Evolutionary conservation across 2,329 filamentous ascomycete species (phyloP).

Genomic region (Coniochaeta sp.): DNA sequence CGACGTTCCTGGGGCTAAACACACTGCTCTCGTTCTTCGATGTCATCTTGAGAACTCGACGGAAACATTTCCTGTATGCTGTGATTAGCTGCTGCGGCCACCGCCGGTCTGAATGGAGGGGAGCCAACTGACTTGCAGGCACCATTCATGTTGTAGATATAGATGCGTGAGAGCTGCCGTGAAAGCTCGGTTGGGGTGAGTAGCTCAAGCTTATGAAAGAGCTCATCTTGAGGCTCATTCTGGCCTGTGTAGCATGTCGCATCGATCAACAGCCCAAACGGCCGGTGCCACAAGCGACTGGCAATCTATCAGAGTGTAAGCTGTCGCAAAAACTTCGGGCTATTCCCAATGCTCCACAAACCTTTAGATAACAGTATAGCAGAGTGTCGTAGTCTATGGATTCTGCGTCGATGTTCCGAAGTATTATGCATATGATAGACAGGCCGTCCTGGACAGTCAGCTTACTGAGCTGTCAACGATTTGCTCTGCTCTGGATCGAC

Average conservation of each 20-base stretch:
- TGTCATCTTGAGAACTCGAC: slow-evolving; percentile 53
- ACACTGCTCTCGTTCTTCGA: slow-evolving; percentile 52
- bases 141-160: slow-evolving; percentile 69
- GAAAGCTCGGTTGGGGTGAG: slow-evolving; percentile 56
- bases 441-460: slow-evolving; percentile 47
- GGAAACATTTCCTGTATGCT: slow-evolving; percentile 49
- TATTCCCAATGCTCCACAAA: slow-evolving; percentile 18
- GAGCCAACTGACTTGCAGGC: slow-evolving; percentile 45
- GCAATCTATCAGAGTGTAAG: slow-evolving; percentile 43
- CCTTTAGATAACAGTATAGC: slow-evolving; percentile 62
- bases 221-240: slow-evolving; percentile 57
- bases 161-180: slow-evolving; percentile 52
- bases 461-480: background rate
- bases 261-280: slow-evolving; percentile 61
- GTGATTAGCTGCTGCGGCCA: background rate
- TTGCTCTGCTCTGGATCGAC: background rate
- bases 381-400: slow-evolving; percentile 59
- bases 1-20: slow-evolving; percentile 57
- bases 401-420: slow-evolving; percentile 60
- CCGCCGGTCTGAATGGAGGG: background rate
- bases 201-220: slow-evolving; percentile 56
- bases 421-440: slow-evolving; percentile 61
- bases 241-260: slow-evolving; percentile 65
- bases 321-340: background rate
- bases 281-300: slow-evolving; percentile 62